Conservation (phyloP, 2,329 filamentous ascomycete species). For the Elsinoe australis region DNA sequence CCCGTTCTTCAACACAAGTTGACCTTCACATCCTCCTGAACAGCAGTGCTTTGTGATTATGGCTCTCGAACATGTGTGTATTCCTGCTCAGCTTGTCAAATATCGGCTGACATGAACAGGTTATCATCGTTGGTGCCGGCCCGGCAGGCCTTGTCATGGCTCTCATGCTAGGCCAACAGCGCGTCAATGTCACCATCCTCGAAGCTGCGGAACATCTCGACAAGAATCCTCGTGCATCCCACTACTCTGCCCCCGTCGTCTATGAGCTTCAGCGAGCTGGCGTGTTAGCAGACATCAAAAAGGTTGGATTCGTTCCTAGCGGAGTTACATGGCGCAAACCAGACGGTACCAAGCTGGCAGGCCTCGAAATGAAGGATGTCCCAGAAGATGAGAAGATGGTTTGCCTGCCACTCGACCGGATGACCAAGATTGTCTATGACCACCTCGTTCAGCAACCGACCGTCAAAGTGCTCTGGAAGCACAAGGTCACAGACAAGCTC, state of each 20-base stretch:
- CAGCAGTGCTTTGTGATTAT: background rate
- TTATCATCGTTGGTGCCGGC: conserved; percentile 27
- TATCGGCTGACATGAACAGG: background rate
- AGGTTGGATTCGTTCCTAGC: conserved; percentile 19
- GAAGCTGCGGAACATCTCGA: conserved; percentile 50
- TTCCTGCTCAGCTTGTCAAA: background rate
- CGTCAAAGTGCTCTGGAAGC: conserved; percentile 19
- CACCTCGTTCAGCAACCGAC: conserved; percentile 20
- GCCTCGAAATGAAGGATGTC: conserved; percentile 17
- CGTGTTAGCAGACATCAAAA: conserved; percentile 28
- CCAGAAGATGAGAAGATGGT: conserved; percentile 18
- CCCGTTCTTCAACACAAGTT: background rate
- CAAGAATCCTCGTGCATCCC: conserved; percentile 53
- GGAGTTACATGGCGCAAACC: conserved; percentile 22
- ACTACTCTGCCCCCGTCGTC: conserved; percentile 33
- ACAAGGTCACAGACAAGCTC: conserved; percentile 20
- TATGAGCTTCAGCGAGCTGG: conserved; percentile 32
- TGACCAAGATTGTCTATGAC: conserved; percentile 22
- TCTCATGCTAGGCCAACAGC: conserved; percentile 47
- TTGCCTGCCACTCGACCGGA: conserved; percentile 21
- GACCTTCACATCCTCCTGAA: background rate
- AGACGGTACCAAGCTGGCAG: conserved; percentile 20
- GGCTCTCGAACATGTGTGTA: conserved; percentile 8
- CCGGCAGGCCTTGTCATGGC: conserved; percentile 29
- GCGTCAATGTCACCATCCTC: conserved; percentile 48